Percentiles rank a stretch among this genome's conserved stretches.
These are phyloP conservation scores for Cenococcum geophilum DNA, from an alignment of 495 filamentous ascomycete genomes.

Conservation along the genomic window DNA sequence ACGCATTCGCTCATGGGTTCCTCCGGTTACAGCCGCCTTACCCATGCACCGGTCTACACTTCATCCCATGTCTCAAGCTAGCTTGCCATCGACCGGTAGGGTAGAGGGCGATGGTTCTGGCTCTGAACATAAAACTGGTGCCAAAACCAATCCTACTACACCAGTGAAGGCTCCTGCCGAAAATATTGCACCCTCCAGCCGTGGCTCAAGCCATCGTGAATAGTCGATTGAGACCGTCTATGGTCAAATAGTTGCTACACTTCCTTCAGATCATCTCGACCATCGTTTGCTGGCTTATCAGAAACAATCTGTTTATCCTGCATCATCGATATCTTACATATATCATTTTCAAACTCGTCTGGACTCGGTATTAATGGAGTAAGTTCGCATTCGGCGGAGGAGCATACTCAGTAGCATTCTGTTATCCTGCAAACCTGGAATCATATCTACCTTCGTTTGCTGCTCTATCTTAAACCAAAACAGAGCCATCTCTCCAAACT, in stretches of 20 bases:
- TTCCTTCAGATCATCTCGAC: background rate
- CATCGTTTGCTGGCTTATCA: background rate
- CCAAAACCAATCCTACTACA: constrained; percentile 28
- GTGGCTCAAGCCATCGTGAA: constrained; percentile 9
- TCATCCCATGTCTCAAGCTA: constrained; percentile 17
- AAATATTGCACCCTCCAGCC: constrained; percentile 13
- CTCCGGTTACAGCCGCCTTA: constrained; percentile 21
- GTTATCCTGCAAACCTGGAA: background rate
- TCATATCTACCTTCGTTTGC: too few relatives aligned
- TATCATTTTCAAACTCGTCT: constrained; percentile 2
- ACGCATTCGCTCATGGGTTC: constrained; percentile 21
- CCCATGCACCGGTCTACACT: constrained; percentile 22
- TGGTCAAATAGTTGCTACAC: background rate
- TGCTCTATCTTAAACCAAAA: too few relatives aligned
- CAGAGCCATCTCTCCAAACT: background rate
- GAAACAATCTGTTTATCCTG: background rate
- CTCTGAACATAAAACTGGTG: constrained; percentile 20
- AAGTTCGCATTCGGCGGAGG: background rate
- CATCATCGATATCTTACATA: background rate
- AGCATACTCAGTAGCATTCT: background rate
- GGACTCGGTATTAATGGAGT: background rate
- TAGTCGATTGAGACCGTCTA: background rate
- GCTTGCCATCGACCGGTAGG: constrained; percentile 7
- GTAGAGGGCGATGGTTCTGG: constrained; percentile 13
- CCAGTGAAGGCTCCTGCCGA: constrained; percentile 22